phyloP scores from a whole-genome alignment of 345 rosid genomes.

The Hibiscus tridactylites region DNA sequence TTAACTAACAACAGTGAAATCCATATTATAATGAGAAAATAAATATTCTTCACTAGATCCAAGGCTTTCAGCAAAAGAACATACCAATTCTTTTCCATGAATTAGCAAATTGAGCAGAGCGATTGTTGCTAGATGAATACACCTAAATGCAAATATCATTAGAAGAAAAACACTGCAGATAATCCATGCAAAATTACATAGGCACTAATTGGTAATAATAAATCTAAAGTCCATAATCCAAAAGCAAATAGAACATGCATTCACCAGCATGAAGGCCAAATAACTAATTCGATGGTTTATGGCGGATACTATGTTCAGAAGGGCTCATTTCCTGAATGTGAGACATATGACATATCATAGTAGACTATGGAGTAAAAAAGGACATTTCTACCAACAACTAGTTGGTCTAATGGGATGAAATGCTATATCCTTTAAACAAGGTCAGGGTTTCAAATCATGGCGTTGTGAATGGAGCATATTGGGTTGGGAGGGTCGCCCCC shows the following conservation, averaged over 20 bases:
- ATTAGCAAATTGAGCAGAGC: constrained; percentile 42
- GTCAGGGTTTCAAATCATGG: too few species aligned
- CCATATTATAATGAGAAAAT: neutral
- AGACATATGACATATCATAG: neutral
- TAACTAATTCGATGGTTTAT: neutral
- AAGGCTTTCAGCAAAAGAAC: constrained; percentile 6
- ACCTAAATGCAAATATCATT: constrained; percentile 30
- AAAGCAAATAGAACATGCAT: neutral
- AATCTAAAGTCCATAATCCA: neutral
- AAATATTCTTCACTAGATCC: neutral
- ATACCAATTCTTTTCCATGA: constrained; percentile 65
- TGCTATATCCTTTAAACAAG: too few species aligned
- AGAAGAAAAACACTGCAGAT: neutral
- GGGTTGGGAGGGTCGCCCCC: too few species aligned
- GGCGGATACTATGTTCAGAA: neutral
- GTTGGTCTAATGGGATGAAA: too few species aligned
- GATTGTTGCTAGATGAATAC: constrained; percentile 66
- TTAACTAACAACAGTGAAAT: neutral
- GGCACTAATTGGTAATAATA: neutral
- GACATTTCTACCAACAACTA: neutral
- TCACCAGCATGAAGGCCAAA: neutral
- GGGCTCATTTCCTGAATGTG: neutral
- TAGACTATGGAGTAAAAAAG: neutral
- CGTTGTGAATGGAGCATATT: too few species aligned
- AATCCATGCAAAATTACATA: neutral